Evolutionary conservation across 345 rosid species (phyloP), one percentile per base, ranked within the genome.

Genomic region (Eucalyptus melliodora): DNA sequence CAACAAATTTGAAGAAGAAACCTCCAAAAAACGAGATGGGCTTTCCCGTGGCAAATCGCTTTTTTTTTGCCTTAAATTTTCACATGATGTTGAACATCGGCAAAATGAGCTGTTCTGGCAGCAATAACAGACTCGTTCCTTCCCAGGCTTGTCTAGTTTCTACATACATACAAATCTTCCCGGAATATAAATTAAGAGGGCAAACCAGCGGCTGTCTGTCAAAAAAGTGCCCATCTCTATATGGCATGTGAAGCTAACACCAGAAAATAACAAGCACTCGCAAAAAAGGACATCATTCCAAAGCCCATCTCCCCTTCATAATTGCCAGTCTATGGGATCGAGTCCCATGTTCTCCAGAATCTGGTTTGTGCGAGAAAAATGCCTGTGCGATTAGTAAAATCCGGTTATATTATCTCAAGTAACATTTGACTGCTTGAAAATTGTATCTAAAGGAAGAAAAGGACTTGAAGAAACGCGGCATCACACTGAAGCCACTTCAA

Each of bases 331-430:
- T 56, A 96, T 95, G 21, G 97, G 95, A 40, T 92, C 55, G 59
- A 89, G 91, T 90, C 96, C 98, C 95, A 89, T 94, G 92, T 93
- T 90, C 93, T 94, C 96, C 92, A 97, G 90, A 86, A 98, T 94
- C 94, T 94, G 91, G 93, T 98, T 98, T 14, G 99, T 93, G 82
- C 86, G 94, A 88, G 99, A 98, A 92, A 98, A 98, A 93, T 98
- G 99, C 93, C 98, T 98, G 95, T 86, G 82, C 87, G 87, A 45
- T 92, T 86, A 50, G 86, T 10, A 26, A 85, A 23, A 87, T 77
- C 85, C 0, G 9, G 47, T 77, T 40, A 77, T 37, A 77, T 40
- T 40, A 77, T 4, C 27, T 77, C 30, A 77, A 77, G 47, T 77
- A 77, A 77, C 16, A 40, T 77, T 23, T 40, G 47, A 77, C 30